A percentile compares a stretch with the other conserved stretches of the same genome.
Evolutionary conservation across 768 basidiomycete species (phyloP).

Genomic region (Lactarius hengduanensis): DNA sequence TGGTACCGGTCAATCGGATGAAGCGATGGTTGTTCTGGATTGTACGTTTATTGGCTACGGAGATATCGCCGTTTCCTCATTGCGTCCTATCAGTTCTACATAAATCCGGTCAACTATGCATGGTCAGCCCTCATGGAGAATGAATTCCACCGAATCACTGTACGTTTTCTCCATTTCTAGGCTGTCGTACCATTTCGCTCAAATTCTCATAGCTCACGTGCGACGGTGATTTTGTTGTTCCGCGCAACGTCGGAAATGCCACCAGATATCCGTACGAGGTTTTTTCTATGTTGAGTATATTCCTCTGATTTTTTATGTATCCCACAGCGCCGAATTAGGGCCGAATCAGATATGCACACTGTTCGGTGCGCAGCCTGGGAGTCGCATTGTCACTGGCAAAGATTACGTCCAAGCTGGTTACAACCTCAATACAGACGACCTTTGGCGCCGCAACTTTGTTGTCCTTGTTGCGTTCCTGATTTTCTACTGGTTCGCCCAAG

Average conservation of each 20-base stretch:
- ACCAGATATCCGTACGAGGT: conserved; percentile 59
- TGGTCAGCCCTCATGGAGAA: conserved; percentile 84
- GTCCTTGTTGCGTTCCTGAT: conserved; percentile 71
- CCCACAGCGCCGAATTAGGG: conserved; percentile 60
- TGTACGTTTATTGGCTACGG: conserved; percentile 40
- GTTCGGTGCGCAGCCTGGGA: conserved; percentile 59
- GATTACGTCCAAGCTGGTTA: conserved; percentile 75
- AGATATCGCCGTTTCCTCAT: conserved; percentile 27
- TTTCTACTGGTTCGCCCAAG: conserved; percentile 66
- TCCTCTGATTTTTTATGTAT: background rate
- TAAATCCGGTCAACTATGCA: conserved; percentile 58
- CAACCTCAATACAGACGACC: conserved; percentile 47
- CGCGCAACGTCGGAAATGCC: conserved; percentile 56
- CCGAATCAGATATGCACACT: conserved; percentile 79
- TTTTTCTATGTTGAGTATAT: background rate
- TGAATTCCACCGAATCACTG: conserved; percentile 66
- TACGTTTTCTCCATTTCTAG: conserved; percentile 36
- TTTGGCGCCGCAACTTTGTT: conserved; percentile 71
- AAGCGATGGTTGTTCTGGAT: conserved; percentile 90
- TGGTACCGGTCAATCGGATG: conserved; percentile 66
- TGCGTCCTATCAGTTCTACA: conserved; percentile 60
- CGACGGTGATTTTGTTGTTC: conserved; percentile 63
- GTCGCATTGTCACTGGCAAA: conserved; percentile 65
- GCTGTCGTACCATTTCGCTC: conserved; percentile 12
- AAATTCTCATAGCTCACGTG: conserved; percentile 48